Conservation (phyloP, 352 stramenopile species). For the Phytophthora megakarya region DNA sequence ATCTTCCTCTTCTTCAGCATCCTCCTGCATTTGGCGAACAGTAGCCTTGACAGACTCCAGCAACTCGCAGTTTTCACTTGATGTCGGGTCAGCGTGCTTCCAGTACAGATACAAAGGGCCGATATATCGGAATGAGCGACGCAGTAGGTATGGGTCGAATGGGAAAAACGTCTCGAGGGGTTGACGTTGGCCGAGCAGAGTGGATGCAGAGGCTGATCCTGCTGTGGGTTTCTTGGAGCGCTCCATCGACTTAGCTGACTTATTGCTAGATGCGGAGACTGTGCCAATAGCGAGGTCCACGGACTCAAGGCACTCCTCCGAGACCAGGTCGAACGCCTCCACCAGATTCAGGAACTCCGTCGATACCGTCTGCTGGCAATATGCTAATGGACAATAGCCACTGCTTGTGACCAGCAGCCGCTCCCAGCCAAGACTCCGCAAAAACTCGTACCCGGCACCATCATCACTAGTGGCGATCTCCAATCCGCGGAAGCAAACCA, state of each 20-base stretch:
- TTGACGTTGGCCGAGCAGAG: conserved; percentile 58
- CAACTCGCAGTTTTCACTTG: conserved; percentile 67
- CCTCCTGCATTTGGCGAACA: conserved; percentile 60
- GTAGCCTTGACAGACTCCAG: conserved; percentile 67
- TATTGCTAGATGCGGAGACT: conserved; percentile 42
- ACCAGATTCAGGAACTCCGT: conserved; percentile 85
- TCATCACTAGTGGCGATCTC: conserved; percentile 77
- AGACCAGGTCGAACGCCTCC: conserved; percentile 79
- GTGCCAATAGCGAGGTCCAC: conserved; percentile 75
- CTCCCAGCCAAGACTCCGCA: conserved; percentile 84
- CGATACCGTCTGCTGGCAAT: conserved; percentile 80
- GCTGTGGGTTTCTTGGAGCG: conserved; percentile 55
- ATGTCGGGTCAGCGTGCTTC: conserved; percentile 88
- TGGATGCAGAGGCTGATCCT: conserved; percentile 33
- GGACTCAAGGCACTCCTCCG: conserved; percentile 72
- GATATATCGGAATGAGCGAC: conserved; percentile 93
- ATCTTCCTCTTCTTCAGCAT: conserved; percentile 47
- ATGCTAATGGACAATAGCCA: conserved; percentile 71
- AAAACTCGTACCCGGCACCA: conserved; percentile 69
- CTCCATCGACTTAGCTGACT: conserved; percentile 70
- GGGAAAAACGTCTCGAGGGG: conserved; percentile 94
- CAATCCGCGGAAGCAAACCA: conserved; percentile 96
- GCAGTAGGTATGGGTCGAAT: conserved; percentile 97
- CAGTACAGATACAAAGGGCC: conserved; percentile 95
- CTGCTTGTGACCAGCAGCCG: conserved; percentile 63